phyloP scores from a whole-genome alignment of 495 filamentous ascomycete genomes.

The Neurospora intermedia region DNA sequence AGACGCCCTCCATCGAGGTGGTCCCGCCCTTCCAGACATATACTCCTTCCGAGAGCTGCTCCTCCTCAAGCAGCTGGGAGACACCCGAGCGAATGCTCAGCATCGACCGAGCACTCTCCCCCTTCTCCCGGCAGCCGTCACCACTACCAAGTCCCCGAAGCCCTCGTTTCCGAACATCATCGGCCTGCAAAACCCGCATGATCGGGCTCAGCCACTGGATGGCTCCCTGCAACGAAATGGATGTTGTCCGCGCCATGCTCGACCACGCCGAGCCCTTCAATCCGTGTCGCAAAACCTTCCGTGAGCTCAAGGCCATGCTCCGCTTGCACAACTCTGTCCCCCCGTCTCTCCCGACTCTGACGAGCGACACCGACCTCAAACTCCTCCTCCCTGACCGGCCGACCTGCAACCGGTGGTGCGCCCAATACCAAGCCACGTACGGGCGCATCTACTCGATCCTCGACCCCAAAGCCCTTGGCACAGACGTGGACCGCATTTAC shows the following conservation, averaged over 20 bases:
- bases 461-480: slow-evolving; percentile 2
- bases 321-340: not conserved
- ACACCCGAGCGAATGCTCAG: slow-evolving; percentile 3
- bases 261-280: slow-evolving; percentile 11
- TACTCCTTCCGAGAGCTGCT: slow-evolving; percentile 8
- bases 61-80: slow-evolving; percentile 3
- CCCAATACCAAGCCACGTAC: slow-evolving; percentile 7
- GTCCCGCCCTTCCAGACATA: not conserved
- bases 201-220: slow-evolving; percentile 16
- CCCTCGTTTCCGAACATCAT: slow-evolving; percentile 1
- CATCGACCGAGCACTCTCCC: not conserved
- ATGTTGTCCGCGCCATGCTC: slow-evolving; percentile 10
- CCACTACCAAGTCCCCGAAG: not conserved
- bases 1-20: not conserved
- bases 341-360: not conserved
- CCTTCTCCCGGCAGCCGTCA: not conserved
- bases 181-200: slow-evolving; percentile 10
- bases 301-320: slow-evolving; percentile 10
- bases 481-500: slow-evolving; percentile 7
- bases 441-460: slow-evolving; percentile 13
- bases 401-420: slow-evolving; percentile 6
- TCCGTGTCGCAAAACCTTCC: slow-evolving; percentile 6
- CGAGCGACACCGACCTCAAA: not conserved
- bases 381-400: slow-evolving; percentile 8
- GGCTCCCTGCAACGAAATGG: slow-evolving; percentile 13